Percentiles rank a stretch among this genome's conserved stretches.
Conservation (phyloP, 1,284 basidiomycete genomes). For the Irpex rosettiformis region DNA sequence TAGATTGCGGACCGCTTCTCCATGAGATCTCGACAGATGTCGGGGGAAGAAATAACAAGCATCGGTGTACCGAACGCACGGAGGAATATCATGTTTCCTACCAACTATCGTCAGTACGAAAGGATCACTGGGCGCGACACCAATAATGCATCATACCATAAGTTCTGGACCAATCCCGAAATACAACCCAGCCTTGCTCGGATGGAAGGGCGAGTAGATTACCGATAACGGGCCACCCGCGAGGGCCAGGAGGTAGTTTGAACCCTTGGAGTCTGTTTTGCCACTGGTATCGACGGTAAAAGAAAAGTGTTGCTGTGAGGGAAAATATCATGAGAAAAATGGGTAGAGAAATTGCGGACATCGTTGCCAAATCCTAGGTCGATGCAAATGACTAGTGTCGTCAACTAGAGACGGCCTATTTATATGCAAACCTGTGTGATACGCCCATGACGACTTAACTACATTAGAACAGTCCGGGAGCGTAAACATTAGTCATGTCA, state of each 20-base stretch:
- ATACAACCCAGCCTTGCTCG: slow-evolving; percentile 18
- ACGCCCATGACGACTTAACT: not conserved
- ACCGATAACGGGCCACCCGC: slow-evolving; percentile 23
- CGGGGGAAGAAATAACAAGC: not conserved
- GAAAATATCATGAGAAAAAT: not conserved
- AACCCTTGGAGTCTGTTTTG: not conserved
- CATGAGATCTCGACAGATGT: slow-evolving; percentile 12
- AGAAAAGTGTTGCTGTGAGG: not conserved
- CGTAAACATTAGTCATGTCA: not conserved
- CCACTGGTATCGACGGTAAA: not conserved
- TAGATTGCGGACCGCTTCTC: slow-evolving; percentile 12
- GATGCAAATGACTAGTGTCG: not conserved
- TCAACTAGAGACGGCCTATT: not conserved
- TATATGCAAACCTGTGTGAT: not conserved
- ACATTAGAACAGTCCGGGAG: not conserved
- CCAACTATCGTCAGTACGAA: not conserved
- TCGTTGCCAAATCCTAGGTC: not conserved
- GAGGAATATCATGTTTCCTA: not conserved
- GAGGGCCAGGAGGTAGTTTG: slow-evolving; percentile 21
- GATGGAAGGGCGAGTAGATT: slow-evolving; percentile 23
- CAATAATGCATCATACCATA: slow-evolving; percentile 9
- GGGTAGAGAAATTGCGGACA: not conserved
- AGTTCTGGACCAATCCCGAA: slow-evolving; percentile 11
- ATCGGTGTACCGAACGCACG: not conserved
- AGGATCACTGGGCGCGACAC: not conserved